Percentiles rank a stretch among this genome's conserved stretches.
These are phyloP conservation scores for Nicotiana otophora DNA, from an alignment of 257 asterid genomes.

Conservation along the genomic window DNA sequence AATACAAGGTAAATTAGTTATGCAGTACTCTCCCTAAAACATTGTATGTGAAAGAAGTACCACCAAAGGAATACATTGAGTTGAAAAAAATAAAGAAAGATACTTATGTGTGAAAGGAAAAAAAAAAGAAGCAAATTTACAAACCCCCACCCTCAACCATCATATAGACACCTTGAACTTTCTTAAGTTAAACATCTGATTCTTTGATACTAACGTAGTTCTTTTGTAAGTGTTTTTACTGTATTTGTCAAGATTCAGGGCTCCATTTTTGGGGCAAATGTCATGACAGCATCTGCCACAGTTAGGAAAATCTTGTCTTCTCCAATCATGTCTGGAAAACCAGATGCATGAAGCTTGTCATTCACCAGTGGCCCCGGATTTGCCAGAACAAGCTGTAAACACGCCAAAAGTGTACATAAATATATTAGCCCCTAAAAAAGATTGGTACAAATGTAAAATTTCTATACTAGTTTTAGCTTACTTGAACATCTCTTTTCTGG, in stretches of 20 bases:
- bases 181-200: not conserved
- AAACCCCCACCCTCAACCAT: not conserved
- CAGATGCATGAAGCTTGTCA: slow-evolving; percentile 60
- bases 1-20: not conserved
- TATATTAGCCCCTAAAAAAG: not conserved
- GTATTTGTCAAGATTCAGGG: slow-evolving; percentile 23
- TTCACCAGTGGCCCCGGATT: slow-evolving; percentile 71
- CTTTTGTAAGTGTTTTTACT: not conserved
- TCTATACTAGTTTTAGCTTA: slow-evolving; percentile 3
- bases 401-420: not conserved
- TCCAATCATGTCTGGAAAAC: slow-evolving; percentile 36
- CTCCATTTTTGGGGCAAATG: slow-evolving; percentile 67
- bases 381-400: slow-evolving; percentile 63
- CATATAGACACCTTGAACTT: not conserved
- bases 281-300: slow-evolving; percentile 58
- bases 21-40: not conserved
- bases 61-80: not conserved
- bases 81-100: not conserved
- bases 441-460: not conserved
- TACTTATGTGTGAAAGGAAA: not conserved
- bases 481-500: slow-evolving; percentile 51
- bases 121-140: not conserved
- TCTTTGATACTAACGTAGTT: not conserved
- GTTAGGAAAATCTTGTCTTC: slow-evolving; percentile 70
- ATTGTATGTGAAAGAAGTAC: not conserved